phyloP scores from a whole-genome alignment of 177 flowering plant species.

The Vitis hybrid region DNA sequence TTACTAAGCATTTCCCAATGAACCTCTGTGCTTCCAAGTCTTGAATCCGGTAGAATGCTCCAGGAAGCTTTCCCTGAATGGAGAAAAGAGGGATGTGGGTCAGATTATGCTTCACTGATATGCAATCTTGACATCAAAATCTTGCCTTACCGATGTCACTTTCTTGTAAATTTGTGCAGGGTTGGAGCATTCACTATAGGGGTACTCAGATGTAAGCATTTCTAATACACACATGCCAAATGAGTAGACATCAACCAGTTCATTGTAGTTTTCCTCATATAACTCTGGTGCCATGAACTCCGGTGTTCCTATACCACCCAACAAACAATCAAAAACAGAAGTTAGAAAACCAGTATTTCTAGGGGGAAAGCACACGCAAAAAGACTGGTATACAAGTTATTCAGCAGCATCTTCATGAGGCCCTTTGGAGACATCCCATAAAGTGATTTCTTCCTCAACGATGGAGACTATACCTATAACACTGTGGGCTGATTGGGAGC shows the following conservation, averaged over 20 bases:
- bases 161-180: slow-evolving; percentile 95
- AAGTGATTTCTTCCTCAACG: too few species aligned
- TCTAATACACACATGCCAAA: slow-evolving; percentile 94
- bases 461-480: slow-evolving; percentile 59
- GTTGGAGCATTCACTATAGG: slow-evolving; percentile 81
- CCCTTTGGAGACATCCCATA: too few species aligned
- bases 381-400: too few species aligned
- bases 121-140: not conserved
- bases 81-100: not conserved
- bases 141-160: slow-evolving; percentile 73
- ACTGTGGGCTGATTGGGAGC: slow-evolving; percentile 75
- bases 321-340: not conserved
- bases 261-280: slow-evolving; percentile 84
- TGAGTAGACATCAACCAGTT: slow-evolving; percentile 86
- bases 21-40: slow-evolving; percentile 64
- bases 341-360: not conserved
- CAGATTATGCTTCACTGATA: not conserved
- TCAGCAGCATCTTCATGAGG: too few species aligned
- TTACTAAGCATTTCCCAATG: slow-evolving; percentile 65
- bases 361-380: not conserved
- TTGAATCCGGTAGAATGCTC: slow-evolving; percentile 55
- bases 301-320: slow-evolving; percentile 63
- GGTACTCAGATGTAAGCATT: slow-evolving; percentile 88
- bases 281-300: slow-evolving; percentile 97
- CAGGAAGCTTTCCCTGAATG: slow-evolving; percentile 78